These are phyloP conservation scores for Ophiostoma australiae DNA, from an alignment of 2,329 filamentous ascomycete genomes.

Conservation along the genomic window DNA sequence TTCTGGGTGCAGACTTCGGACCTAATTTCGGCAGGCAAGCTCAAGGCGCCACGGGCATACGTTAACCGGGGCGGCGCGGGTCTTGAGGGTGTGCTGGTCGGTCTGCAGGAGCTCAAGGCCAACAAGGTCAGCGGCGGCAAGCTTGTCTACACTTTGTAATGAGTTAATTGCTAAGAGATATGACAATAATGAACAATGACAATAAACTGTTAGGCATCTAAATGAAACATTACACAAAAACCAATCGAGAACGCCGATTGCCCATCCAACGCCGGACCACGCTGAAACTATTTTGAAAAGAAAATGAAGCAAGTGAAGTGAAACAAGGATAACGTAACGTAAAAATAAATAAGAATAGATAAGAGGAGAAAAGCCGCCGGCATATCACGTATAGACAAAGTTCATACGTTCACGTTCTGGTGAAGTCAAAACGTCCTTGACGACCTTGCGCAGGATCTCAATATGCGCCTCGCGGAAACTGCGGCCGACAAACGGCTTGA, in stretches of 20 bases:
- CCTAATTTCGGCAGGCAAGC: slow-evolving; percentile 35
- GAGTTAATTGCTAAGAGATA: neutral
- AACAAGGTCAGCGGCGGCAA: slow-evolving; percentile 38
- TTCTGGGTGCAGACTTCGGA: slow-evolving; percentile 35
- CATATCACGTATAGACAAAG: neutral
- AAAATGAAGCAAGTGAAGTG: no score
- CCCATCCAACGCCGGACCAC: slow-evolving; percentile 2
- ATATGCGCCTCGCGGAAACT: slow-evolving; percentile 33
- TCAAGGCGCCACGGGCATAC: slow-evolving; percentile 34
- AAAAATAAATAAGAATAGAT: neutral
- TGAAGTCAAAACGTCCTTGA: slow-evolving; percentile 30
- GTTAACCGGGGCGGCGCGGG: slow-evolving; percentile 32
- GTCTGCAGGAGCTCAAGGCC: slow-evolving; percentile 33
- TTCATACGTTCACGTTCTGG: neutral
- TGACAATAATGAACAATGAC: neutral
- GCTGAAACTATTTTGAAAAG: neutral
- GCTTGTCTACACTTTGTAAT: slow-evolving; percentile 35
- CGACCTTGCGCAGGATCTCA: slow-evolving; percentile 34
- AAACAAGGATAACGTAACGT: neutral
- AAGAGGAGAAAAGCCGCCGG: neutral
- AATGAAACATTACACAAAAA: neutral
- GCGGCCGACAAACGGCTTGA: slow-evolving; percentile 36
- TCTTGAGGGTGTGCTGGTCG: slow-evolving; percentile 33
- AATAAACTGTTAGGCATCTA: neutral
- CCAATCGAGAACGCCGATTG: neutral